Conservation (phyloP, 2,329 filamentous ascomycete species). For the Colletotrichum camelliae region DNA sequence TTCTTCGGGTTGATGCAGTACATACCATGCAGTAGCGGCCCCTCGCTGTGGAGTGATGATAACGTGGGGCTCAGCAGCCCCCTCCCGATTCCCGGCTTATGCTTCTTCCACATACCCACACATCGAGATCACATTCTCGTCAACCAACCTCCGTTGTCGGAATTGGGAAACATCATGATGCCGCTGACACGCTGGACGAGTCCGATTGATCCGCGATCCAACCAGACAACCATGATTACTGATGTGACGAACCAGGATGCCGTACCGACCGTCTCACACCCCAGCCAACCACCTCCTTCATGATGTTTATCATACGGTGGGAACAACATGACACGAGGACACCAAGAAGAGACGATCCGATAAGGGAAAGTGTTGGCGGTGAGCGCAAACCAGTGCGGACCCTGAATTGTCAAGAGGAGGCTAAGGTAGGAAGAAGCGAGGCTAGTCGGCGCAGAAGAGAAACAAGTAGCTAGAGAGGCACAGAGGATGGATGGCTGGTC, state of each 20-base stretch:
- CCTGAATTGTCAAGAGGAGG: not conserved
- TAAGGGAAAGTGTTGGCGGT: not conserved
- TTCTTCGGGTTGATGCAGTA: not conserved
- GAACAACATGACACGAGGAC: not conserved
- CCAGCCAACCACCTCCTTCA: not conserved
- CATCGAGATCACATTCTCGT: not conserved
- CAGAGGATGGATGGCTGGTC: not conserved
- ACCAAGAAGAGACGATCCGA: not conserved
- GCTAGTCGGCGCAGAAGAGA: not conserved
- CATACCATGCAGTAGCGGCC: not conserved
- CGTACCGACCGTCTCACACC: not conserved
- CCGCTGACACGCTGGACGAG: not conserved
- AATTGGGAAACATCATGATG: not conserved
- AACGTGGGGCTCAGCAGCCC: not conserved
- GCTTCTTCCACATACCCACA: not conserved
- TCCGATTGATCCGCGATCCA: not conserved
- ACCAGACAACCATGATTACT: not conserved
- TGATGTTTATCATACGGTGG: not conserved
- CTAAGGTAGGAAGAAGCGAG: not conserved
- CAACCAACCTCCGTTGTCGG: slow-evolving; percentile 2
- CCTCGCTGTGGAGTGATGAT: not conserved
- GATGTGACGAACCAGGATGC: not conserved
- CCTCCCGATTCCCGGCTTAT: not conserved
- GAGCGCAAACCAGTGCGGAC: not conserved
- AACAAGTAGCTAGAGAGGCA: not conserved